These are phyloP conservation scores for Penicillium parvum DNA, from an alignment of 495 filamentous ascomycete genomes.

Conservation along the genomic window DNA sequence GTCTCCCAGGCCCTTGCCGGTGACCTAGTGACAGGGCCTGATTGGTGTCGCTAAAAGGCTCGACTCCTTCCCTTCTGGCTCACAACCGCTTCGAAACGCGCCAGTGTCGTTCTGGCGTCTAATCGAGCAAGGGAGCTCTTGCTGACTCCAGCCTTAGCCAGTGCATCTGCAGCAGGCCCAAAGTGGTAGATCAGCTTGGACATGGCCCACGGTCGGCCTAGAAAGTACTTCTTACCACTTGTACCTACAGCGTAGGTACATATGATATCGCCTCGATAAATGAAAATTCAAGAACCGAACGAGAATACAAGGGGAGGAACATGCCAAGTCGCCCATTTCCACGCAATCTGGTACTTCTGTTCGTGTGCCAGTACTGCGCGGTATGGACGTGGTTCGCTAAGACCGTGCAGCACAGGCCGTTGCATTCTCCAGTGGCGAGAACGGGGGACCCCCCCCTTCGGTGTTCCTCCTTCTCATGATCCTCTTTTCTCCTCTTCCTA, in stretches of 20 bases:
- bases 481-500: no score
- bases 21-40: not conserved
- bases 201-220: no score
- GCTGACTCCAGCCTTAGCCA: conserved; percentile 17
- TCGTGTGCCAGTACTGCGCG: not conserved
- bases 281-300: conserved; percentile 2
- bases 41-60: not conserved
- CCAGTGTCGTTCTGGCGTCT: conserved; percentile 26
- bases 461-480: not conserved
- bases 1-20: not conserved
- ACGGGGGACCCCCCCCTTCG: conserved; percentile 3
- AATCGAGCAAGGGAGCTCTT: conserved; percentile 13
- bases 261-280: no score
- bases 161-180: conserved; percentile 15
- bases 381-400: conserved; percentile 7
- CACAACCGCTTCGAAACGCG: conserved; percentile 11
- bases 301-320: no score
- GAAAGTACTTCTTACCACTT: no score
- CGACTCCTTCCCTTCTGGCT: conserved; percentile 5
- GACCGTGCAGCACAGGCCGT: conserved; percentile 8
- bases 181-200: conserved; percentile 12
- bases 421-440: conserved; percentile 13
- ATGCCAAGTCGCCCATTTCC: conserved; percentile 5
- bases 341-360: conserved; percentile 13
- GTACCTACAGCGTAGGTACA: no score